phyloP scores from a whole-genome alignment of 257 asterid species.

The Coffea eugenioides region DNA sequence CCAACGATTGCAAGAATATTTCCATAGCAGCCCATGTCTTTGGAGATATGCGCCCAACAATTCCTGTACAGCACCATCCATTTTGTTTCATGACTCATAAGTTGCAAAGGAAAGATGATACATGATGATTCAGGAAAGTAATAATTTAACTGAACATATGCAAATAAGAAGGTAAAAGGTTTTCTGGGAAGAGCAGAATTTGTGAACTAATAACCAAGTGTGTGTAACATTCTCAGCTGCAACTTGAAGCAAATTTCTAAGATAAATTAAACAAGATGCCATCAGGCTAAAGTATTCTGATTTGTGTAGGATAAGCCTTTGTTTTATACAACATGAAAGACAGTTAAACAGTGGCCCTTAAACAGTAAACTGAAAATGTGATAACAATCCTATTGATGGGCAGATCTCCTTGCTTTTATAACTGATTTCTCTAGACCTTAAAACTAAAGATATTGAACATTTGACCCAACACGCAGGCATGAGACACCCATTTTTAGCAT shows the following conservation, averaged over 20 bases:
- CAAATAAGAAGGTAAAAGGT: not conserved
- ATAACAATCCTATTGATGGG: too few species aligned
- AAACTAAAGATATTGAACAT: too few species aligned
- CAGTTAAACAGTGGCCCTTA: too few species aligned
- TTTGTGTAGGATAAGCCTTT: not conserved
- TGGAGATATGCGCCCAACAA: constrained; percentile 95
- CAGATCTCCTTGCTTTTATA: too few species aligned
- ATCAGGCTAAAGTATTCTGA: not conserved
- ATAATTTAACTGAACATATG: not conserved
- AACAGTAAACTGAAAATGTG: too few species aligned
- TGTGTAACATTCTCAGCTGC: not conserved
- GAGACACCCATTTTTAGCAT: not conserved
- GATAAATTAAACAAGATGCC: not conserved
- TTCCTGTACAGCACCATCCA: constrained; percentile 53
- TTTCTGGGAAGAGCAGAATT: not conserved
- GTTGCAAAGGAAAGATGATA: constrained; percentile 3
- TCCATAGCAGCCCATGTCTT: constrained; percentile 99
- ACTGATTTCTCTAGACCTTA: too few species aligned
- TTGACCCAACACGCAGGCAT: not conserved
- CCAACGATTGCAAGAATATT: constrained; percentile 68
- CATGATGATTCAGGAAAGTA: not conserved
- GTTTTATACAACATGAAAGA: too few species aligned
- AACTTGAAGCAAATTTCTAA: not conserved
- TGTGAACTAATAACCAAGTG: not conserved
- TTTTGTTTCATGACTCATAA: constrained; percentile 10